Conservation (phyloP, 306 rosid genomes). For the Sicyos edulis region DNA sequence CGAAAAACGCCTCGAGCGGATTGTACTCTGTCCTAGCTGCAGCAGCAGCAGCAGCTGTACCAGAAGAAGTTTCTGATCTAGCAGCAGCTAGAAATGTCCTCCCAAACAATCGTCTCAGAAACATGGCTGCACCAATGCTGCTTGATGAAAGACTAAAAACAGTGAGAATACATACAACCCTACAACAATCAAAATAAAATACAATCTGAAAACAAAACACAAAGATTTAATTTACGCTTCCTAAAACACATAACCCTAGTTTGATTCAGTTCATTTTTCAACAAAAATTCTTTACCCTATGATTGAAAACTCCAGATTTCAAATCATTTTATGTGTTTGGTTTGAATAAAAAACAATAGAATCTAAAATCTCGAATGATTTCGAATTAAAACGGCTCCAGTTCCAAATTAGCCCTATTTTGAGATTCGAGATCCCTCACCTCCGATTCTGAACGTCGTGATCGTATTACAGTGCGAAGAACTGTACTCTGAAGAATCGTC, state of each 20-base stretch:
- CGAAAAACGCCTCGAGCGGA: slow-evolving; percentile 80
- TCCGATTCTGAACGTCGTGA: neutral
- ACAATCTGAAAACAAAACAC: neutral
- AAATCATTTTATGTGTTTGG: neutral
- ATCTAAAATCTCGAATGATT: too few relatives aligned
- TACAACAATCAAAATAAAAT: neutral
- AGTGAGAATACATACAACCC: neutral
- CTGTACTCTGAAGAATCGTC: neutral
- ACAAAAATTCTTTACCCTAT: neutral
- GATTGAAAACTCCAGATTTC: neutral
- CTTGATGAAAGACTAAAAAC: neutral
- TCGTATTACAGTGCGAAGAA: neutral
- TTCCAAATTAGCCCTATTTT: too few relatives aligned
- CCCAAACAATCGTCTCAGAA: slow-evolving; percentile 55
- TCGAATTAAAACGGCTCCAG: too few relatives aligned
- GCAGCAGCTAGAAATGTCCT: slow-evolving; percentile 58
- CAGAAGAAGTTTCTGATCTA: slow-evolving; percentile 48
- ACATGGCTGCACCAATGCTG: slow-evolving; percentile 30
- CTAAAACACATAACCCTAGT: neutral
- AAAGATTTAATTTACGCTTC: neutral
- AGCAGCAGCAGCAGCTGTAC: slow-evolving; percentile 33
- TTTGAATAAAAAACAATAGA: too few relatives aligned
- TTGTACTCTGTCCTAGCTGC: slow-evolving; percentile 34
- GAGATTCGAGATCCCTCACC: neutral
- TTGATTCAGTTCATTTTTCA: neutral